Evolutionary conservation across 1,284 basidiomycete genomes (phyloP), one percentile per base, ranked within the genome.

Genomic region (Gymnopus androsaceus): DNA sequence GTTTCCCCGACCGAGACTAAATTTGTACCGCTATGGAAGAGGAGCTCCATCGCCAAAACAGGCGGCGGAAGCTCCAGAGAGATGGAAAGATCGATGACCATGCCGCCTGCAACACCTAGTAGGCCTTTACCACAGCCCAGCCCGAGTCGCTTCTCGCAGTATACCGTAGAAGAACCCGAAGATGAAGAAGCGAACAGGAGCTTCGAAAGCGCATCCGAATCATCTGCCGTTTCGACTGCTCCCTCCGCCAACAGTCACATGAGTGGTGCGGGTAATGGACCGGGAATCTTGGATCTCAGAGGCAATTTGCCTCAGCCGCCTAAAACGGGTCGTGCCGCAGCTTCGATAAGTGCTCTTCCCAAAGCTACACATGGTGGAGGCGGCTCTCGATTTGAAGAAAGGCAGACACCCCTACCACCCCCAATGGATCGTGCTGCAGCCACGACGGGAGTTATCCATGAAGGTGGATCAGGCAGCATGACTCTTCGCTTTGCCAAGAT

Each of bases 1-100:
- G 25, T 23, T 14, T 28, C 48, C 23, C 14, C n/a, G 23, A 30
- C 40, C 8, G 40, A 52, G 14, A 42, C 51, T n/a, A 55, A 49
- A 21, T 55, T 49, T 34, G 54, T 55, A 6, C 54, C 54, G 12
- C 46, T 49, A 12, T 55, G 54, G 54, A 55, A 55, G 28, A 40
- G 54, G 36, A 27, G 33, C 51, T 12, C 36, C 17, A 40, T 40
- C 17, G 7, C 45, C 45, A 27, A 44, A 19, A 4, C 28, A 7
- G 2, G 21, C 21, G 34, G 23, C 25, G 51, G 40, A 25, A 52
- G 40, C 38, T 7, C 40, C 19, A 25, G 11, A 40, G 38, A 31
- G 31, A 34, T 30, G 27, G 46, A 48, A 34, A 48, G 46, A 48
- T 25, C 21, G 21, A 48, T 17, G 31, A 27, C 33, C 9, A 15